Evolutionary conservation across 345 rosid genomes (phyloP).

Genomic region (Tarenaya hassleriana): DNA sequence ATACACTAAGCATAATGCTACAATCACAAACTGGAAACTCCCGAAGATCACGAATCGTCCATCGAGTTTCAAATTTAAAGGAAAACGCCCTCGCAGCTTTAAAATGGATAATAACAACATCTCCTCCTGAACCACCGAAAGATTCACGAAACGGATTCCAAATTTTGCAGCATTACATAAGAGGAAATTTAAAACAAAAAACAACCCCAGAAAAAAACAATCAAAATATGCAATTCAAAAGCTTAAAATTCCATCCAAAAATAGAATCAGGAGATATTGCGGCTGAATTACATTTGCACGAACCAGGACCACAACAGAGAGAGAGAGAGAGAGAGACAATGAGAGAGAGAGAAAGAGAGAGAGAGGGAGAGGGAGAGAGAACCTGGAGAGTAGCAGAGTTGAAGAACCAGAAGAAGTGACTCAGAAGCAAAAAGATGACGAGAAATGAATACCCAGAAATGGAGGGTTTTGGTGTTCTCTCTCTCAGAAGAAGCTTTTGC

Average conservation of each 20-base stretch:
- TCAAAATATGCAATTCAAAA: not conserved
- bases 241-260: not conserved
- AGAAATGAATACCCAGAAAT: slow-evolving; percentile 13
- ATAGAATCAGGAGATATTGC: too few relatives aligned
- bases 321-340: not conserved
- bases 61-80: too few relatives aligned
- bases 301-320: not conserved
- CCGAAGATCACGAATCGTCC: too few relatives aligned
- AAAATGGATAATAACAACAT: not conserved
- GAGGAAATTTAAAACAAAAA: slow-evolving; percentile 4
- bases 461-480: slow-evolving; percentile 31
- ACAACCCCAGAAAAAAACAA: slow-evolving; percentile 2
- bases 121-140: not conserved
- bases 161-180: slow-evolving; percentile 20
- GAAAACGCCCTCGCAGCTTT: not conserved
- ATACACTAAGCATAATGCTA: not conserved
- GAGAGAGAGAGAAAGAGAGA: not conserved
- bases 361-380: not conserved
- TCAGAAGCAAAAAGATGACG: slow-evolving; percentile 1
- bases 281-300: too few relatives aligned
- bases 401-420: slow-evolving; percentile 14
- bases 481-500: not conserved
- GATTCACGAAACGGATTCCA: slow-evolving; percentile 14
- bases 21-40: too few relatives aligned
- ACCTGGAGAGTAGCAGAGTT: slow-evolving; percentile 23